Base-by-base conservation (phyloP, 2,329 filamentous ascomycete genomes). In the Aspergillus fischeri region DNA sequence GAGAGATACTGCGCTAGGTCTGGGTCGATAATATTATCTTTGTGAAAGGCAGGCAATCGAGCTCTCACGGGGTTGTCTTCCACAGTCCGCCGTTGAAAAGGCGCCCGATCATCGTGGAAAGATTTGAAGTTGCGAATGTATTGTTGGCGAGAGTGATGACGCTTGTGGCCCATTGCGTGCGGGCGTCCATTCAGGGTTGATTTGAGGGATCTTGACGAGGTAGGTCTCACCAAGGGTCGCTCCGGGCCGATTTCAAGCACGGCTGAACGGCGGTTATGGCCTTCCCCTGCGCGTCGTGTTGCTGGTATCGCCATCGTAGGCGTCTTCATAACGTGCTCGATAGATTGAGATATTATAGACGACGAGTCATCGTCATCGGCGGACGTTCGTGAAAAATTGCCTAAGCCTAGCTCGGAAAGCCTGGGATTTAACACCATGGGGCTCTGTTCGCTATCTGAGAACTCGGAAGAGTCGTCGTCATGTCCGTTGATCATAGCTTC, bases 1-100 rank as follows among this genome's bases (percentile, higher is more conserved):
- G 94, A 99, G 81, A 99, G 89, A 75, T 95, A 99, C 35, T 91
- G 90, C 4, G 92, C 93, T 54, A 99, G 79, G 68, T 99, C 94
- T 1, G 94, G 94, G 70, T 99, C 94, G 65, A 99, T 97, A 65
- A 99, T 96, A 69, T 94, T 97, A 77, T 99, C 94, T 69, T 94
- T 92, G 71, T 99, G 94, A 66, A 99, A 97, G n/a, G 92, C 92
- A 17, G 92, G 88, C 38, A 96, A 82, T 45, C 86, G 85, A 7
- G 85, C 78, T 61, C 86, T 88, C 61, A 83, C 85, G 3, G 81
- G 78, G 50, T 81, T 77, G 57, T 92, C 88, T 53, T 95, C 86
- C 20, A 81, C 78, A 10, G 86, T 81, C 57, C 88, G 89, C 54
- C 92, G 81, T 67, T 90, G 91, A 64, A 97, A 97, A 0, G 94